Percentiles rank a stretch among this genome's conserved stretches.
Evolutionary conservation across 306 rosid genomes (phyloP).

Genomic region (Arachis hypogaea): DNA sequence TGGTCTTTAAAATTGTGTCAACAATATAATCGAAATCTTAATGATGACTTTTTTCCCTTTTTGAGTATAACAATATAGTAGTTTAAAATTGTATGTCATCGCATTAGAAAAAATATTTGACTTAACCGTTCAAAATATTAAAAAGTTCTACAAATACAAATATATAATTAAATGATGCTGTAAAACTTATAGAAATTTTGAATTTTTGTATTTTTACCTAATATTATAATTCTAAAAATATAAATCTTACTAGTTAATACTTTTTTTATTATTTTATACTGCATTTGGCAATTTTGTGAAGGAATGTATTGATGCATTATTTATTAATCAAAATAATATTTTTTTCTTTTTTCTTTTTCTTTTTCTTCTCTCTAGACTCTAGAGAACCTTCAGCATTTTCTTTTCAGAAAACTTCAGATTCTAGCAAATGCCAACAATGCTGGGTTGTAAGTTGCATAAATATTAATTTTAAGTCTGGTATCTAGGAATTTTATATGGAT

Average conservation of each 20-base stretch:
- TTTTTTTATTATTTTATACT: background rate
- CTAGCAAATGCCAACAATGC: background rate
- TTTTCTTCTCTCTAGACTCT: background rate
- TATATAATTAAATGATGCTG: no score
- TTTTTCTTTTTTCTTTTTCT: background rate
- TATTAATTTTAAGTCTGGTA: slow-evolving; percentile 36
- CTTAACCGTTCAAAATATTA: no score
- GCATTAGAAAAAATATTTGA: background rate
- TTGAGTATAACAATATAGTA: no score
- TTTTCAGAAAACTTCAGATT: slow-evolving; percentile 26
- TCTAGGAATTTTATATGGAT: slow-evolving; percentile 26
- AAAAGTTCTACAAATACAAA: no score
- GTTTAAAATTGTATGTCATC: no score
- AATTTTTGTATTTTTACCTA: no score
- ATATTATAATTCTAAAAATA: no score
- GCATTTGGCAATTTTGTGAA: background rate
- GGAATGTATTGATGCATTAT: slow-evolving; percentile 16
- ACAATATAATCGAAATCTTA: no score
- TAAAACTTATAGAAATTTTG: no score
- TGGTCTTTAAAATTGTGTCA: no score
- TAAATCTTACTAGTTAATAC: no score
- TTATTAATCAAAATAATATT: slow-evolving; percentile 4
- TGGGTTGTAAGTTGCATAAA: slow-evolving; percentile 18
- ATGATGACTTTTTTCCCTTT: no score
- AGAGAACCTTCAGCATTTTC: slow-evolving; percentile 2